A percentile compares a stretch with the other conserved stretches of the same genome.
Evolutionary conservation across 2,329 filamentous ascomycete genomes (phyloP).

Genomic region (Aspergillus awamori): DNA sequence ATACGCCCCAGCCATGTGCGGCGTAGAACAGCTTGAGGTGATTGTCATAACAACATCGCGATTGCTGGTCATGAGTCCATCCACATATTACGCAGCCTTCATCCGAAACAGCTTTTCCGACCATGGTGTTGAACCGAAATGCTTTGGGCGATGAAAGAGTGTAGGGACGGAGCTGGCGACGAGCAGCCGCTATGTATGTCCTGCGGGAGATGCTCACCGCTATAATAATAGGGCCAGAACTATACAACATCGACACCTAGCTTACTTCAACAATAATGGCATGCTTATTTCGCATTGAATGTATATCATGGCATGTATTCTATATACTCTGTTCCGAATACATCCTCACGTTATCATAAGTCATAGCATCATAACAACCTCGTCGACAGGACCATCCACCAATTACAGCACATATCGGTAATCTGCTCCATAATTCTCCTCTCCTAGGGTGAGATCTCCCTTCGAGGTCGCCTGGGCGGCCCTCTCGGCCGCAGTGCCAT

Average conservation of each 20-base stretch:
- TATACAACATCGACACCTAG: too few species aligned
- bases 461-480: conserved; percentile 15
- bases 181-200: too few species aligned
- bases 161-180: too few species aligned
- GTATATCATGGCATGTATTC: not conserved
- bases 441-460: conserved; percentile 27
- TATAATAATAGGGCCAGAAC: too few species aligned
- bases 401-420: conserved; percentile 42
- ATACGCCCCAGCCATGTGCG: conserved; percentile 19
- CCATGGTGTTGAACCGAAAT: too few species aligned
- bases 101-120: not conserved
- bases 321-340: not conserved
- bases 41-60: conserved; percentile 17
- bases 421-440: conserved; percentile 45
- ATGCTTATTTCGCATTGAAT: too few species aligned
- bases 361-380: not conserved
- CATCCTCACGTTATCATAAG: not conserved
- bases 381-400: not conserved
- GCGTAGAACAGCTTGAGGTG: conserved; percentile 23
- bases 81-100: not conserved
- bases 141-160: too few species aligned
- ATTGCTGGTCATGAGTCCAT: conserved; percentile 6
- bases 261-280: too few species aligned
- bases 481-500: conserved; percentile 36
- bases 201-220: too few species aligned